Evolutionary conservation across 164 flowering plant genomes (phyloP), one percentile per base, ranked within the genome.

Genomic region (Vitis labrusca): DNA sequence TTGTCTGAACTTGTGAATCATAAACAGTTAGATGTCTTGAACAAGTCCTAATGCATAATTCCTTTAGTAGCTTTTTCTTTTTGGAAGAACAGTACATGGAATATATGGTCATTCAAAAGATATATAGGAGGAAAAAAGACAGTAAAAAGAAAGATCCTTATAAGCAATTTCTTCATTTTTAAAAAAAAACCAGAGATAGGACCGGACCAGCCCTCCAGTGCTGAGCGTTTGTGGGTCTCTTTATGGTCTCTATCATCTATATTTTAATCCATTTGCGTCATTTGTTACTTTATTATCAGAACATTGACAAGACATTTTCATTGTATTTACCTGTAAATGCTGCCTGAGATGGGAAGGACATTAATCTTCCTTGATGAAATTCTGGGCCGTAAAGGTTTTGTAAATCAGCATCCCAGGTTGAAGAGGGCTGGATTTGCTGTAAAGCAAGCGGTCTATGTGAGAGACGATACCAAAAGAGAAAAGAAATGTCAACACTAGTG

Each of bases 401-500:
- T 67, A 88, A 64, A 63, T 88, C 94, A 29, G 81, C 74, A 23
- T 90, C 97, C 97, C 94, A 94, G 10, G 77, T 64, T 54, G 85
- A 62, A 77, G 83, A 47, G 12, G 78, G 81, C 61, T 80, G 91
- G 37, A 79, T 68, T 78, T 86, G 89, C 91, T 89, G 90, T 63
- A 77, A 50, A 9, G 16, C 8, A 57, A 75, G 65, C 14, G 12
- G 48, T 58, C 47, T 11, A 47, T 50, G 16, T 48, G 10, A 72
- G 68, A 63, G 52, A 67, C 29, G n/a, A 19, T 11, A 50, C 1
- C 15, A 44, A n/a, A 64, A 5, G 11, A 9, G 10, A n/a, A 15
- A 17, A 13, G 23, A 49, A 59, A 12, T 37, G 30, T 32, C 14
- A 53, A 19, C 23, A 9, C 4, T 29, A 65, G 27, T 3, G 57